Percentiles rank a stretch among this genome's conserved stretches.
These are phyloP conservation scores for Cryptococcus amylolentus DNA, from an alignment of 1,284 basidiomycete species.

Conservation along the genomic window DNA sequence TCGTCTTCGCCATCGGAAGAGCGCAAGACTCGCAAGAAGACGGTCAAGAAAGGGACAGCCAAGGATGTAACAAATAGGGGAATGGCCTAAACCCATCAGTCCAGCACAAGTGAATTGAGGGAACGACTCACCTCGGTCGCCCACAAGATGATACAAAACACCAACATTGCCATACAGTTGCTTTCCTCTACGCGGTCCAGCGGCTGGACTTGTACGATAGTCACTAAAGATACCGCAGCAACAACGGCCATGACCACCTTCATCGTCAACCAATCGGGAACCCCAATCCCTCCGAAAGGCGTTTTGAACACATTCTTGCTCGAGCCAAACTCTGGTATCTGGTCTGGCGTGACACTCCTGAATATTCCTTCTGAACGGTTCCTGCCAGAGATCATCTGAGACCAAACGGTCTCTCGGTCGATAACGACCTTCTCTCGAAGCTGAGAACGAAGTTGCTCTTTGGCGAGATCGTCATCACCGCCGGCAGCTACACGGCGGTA, in stretches of 20 bases:
- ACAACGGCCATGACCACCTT: slow-evolving; percentile 61
- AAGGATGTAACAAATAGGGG: slow-evolving; percentile 95
- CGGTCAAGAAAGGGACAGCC: slow-evolving; percentile 82
- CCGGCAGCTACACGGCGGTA: slow-evolving; percentile 84
- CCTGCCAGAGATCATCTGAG: slow-evolving; percentile 76
- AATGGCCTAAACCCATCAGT: slow-evolving; percentile 63
- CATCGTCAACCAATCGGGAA: slow-evolving; percentile 57
- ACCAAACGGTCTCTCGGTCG: slow-evolving; percentile 69
- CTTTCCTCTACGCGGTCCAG: slow-evolving; percentile 74
- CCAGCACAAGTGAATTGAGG: background rate
- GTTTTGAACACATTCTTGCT: slow-evolving; percentile 53
- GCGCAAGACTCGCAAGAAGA: slow-evolving; percentile 78
- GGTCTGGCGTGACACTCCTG: slow-evolving; percentile 56
- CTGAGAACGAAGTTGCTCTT: slow-evolving; percentile 78
- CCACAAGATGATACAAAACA: slow-evolving; percentile 93
- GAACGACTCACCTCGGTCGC: slow-evolving; percentile 73
- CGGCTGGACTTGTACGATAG: slow-evolving; percentile 60
- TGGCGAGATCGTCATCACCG: slow-evolving; percentile 68
- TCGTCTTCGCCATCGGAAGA: slow-evolving; percentile 58
- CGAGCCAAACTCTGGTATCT: slow-evolving; percentile 56
- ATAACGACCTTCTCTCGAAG: slow-evolving; percentile 72
- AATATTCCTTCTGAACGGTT: slow-evolving; percentile 66
- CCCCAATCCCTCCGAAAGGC: slow-evolving; percentile 59
- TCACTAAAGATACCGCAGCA: slow-evolving; percentile 60
- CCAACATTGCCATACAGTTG: slow-evolving; percentile 84